Conservation (phyloP, 2,329 filamentous ascomycete species). For the Neurospora sp. region DNA sequence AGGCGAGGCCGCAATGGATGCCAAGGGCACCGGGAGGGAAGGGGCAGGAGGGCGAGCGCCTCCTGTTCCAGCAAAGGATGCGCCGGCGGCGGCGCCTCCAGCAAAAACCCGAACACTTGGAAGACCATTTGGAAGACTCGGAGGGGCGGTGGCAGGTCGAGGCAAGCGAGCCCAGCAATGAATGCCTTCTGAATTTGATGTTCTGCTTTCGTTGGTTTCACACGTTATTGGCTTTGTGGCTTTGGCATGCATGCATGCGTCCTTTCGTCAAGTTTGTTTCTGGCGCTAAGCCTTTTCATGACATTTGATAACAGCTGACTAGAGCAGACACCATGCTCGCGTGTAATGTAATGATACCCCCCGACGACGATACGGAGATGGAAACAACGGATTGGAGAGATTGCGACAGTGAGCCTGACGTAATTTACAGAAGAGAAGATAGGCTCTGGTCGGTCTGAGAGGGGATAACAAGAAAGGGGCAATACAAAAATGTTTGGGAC, state of each 20-base stretch:
- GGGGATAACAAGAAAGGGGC: neutral
- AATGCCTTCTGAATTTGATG: conserved; percentile 1
- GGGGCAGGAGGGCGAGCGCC: conserved; percentile 15
- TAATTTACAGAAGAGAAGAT: neutral
- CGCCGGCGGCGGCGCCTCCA: conserved; percentile 31
- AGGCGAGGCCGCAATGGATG: conserved; percentile 28
- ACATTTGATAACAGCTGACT: conserved; percentile 6
- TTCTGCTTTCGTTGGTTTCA: neutral
- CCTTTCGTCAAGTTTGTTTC: neutral
- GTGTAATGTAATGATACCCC: conserved; percentile 9
- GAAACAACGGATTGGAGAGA: conserved; percentile 6
- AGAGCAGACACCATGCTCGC: conserved; percentile 8
- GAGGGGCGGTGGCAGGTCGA: conserved; percentile 60
- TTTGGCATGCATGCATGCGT: conserved; percentile 1
- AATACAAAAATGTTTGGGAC: neutral
- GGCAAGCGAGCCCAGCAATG: conserved; percentile 40
- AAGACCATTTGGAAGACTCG: conserved; percentile 59
- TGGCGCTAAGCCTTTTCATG: neutral
- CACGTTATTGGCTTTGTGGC: neutral
- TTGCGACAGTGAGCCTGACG: conserved; percentile 7
- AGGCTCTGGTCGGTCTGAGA: neutral
- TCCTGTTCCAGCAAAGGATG: conserved; percentile 41
- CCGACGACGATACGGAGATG: neutral
- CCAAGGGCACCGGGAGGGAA: conserved; percentile 25
- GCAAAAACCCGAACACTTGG: conserved; percentile 54